Base-by-base conservation (phyloP, 2,329 filamentous ascomycete genomes). In the Claviceps maximensis region DNA sequence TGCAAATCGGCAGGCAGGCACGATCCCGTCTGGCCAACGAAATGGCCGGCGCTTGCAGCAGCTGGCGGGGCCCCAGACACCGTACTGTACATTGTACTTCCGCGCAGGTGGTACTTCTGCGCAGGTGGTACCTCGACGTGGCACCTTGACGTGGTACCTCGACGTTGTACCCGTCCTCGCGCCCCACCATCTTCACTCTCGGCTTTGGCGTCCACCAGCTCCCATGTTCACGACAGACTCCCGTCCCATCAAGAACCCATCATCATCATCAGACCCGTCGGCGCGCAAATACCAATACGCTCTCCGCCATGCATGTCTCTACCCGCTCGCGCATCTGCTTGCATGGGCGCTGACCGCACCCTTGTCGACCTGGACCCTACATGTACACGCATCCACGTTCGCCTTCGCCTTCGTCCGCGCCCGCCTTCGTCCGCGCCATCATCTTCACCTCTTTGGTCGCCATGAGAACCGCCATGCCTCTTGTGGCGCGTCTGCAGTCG, bases 31-130 rank as follows among this genome's bases (percentile, higher is more conserved):
- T 60, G 60, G 62, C 65, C 65, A 67, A 56, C 64, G 60, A 66
- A 53, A 53, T 55, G 58, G 55, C 62, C 50, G 58, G 55, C 53
- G 59, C 58, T 58, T 65, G 65, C 65, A 67, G 57, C 60, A 53
- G 61, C 53, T 53, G 56, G 55, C 56, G 50, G 53, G 55, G 60
- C 57, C 61, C 60, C 58, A 64, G 62, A 52, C 51, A 19, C 33
- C 6, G n/a, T n/a, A n/a, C n/a, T n/a, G n/a, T n/a, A n/a, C n/a
- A n/a, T n/a, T n/a, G n/a, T n/a, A n/a, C n/a, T n/a, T n/a, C n/a
- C n/a, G n/a, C n/a, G n/a, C n/a, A 9, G 5, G 7, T 13, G 9
- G 31, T 33, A 33, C 31, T 13, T 33, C n/a, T n/a, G n/a, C n/a
- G n/a, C 6, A 13, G 6, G 31, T 33, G 9, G 31, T 33, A 33